Percentiles rank a stretch among this genome's conserved stretches.
Evolutionary conservation across 1,284 basidiomycete genomes (phyloP).

Genomic region (Naganishia liquefaciens): DNA sequence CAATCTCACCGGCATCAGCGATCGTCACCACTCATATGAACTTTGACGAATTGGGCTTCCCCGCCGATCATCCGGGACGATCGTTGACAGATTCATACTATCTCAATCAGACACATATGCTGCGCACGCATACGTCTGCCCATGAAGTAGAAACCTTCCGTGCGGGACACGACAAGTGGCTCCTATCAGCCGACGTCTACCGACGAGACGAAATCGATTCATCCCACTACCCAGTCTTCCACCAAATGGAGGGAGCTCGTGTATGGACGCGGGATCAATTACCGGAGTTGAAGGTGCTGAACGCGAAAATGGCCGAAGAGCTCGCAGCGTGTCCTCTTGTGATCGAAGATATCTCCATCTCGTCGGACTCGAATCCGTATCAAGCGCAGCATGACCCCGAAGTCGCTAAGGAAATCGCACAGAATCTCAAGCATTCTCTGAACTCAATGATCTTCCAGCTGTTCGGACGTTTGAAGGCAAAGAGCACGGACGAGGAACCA

Average conservation of each 20-base stretch:
- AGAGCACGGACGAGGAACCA: slow-evolving; percentile 60
- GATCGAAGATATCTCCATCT: slow-evolving; percentile 80
- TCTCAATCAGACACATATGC: slow-evolving; percentile 83
- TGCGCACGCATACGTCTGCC: slow-evolving; percentile 95
- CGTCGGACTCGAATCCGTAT: slow-evolving; percentile 51
- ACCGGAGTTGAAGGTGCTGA: slow-evolving; percentile 53
- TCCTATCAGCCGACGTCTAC: slow-evolving; percentile 98
- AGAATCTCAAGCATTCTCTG: slow-evolving; percentile 87
- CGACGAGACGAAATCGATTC: slow-evolving; percentile 96
- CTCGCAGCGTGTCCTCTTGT: slow-evolving; percentile 71
- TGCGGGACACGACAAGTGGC: slow-evolving; percentile 74
- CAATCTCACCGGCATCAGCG: slow-evolving; percentile 69
- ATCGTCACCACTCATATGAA: slow-evolving; percentile 89
- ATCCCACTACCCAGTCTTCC: slow-evolving; percentile 96
- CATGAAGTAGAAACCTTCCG: slow-evolving; percentile 94
- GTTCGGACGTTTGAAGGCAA: slow-evolving; percentile 62
- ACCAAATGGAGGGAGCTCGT: slow-evolving; percentile 95
- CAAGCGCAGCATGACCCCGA: slow-evolving; percentile 34
- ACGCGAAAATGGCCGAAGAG: slow-evolving; percentile 63
- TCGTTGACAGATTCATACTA: slow-evolving; percentile 92
- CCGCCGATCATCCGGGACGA: slow-evolving; percentile 89
- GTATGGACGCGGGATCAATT: slow-evolving; percentile 64
- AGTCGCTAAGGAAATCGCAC: slow-evolving; percentile 66
- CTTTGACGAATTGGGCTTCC: slow-evolving; percentile 96
- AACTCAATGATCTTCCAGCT: slow-evolving; percentile 83